Conservation (phyloP, 129 eudicot genomes). For the Heracleum sosnowskyi region DNA sequence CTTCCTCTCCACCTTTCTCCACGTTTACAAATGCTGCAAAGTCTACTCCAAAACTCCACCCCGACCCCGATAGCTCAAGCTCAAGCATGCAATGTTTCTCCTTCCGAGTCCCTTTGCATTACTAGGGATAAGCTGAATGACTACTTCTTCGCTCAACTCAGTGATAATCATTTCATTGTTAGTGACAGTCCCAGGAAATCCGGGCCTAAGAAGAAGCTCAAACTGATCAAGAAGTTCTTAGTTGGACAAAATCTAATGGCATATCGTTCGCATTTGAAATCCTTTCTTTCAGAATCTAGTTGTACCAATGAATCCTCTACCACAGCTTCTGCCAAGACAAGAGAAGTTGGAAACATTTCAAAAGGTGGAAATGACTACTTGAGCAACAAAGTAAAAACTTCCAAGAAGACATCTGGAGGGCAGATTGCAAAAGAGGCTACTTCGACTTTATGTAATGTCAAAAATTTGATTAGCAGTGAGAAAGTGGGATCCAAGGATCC, state of each 20-base stretch:
- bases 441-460: conserved; percentile 42
- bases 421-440: conserved; percentile 20
- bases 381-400: background rate
- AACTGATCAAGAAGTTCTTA: conserved; percentile 34
- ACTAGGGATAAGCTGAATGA: conserved; percentile 64
- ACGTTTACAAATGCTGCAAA: conserved; percentile 46
- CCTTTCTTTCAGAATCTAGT: conserved; percentile 43
- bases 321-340: conserved; percentile 16
- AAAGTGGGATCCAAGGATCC: conserved; percentile 30
- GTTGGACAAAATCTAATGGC: conserved; percentile 54
- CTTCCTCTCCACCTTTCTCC: conserved; percentile 83
- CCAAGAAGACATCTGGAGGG: conserved; percentile 4
- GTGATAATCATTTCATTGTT: conserved; percentile 20
- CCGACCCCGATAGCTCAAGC: background rate
- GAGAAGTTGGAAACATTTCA: background rate
- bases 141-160: conserved; percentile 51
- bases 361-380: background rate
- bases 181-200: conserved; percentile 29
- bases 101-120: conserved; percentile 57
- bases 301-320: conserved; percentile 37
- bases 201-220: conserved; percentile 59
- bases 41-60: conserved; percentile 29
- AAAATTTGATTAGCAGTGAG: conserved; percentile 26
- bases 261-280: conserved; percentile 52
- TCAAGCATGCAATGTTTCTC: conserved; percentile 46